A percentile compares a stretch with the other conserved stretches of the same genome.
phyloP scores from a whole-genome alignment of 1,139 yeast genomes.

The Schwanniomyces etchellsii region DNA sequence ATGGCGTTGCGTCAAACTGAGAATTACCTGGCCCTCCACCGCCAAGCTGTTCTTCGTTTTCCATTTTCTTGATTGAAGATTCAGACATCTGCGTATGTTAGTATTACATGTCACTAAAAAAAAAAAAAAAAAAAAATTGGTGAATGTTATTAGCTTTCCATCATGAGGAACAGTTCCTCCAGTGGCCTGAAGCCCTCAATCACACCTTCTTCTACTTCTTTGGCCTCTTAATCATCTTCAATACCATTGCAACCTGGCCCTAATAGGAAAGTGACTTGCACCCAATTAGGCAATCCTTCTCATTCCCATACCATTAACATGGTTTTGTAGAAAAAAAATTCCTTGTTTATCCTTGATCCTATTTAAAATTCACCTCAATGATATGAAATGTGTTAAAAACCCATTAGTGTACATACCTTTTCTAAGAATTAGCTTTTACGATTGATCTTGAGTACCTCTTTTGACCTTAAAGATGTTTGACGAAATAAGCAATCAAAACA shows the following conservation, averaged over 20 bases:
- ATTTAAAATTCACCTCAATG: no score
- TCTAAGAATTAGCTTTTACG: no score
- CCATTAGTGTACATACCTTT: no score
- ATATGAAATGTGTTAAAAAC: no score
- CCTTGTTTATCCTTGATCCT: no score
- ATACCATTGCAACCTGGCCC: no score
- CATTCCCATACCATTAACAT: slow-evolving; percentile 3
- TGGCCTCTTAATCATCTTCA: no score
- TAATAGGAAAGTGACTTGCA: slow-evolving; percentile 19
- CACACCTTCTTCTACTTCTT: no score
- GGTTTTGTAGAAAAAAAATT: not conserved
- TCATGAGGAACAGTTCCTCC: no score
- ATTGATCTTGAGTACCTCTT: no score
- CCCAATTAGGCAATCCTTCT: slow-evolving; percentile 23
- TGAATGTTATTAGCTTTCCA: slow-evolving; percentile 1
- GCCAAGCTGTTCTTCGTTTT: slow-evolving; percentile 30
- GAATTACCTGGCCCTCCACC: slow-evolving; percentile 15
- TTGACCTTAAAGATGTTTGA: slow-evolving; percentile 2
- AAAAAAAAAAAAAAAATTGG: slow-evolving; percentile 3
- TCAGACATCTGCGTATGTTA: slow-evolving; percentile 29
- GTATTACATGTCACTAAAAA: no score
- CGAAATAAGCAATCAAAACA: slow-evolving; percentile 10
- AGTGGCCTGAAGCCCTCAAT: no score
- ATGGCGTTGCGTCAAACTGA: slow-evolving; percentile 12
- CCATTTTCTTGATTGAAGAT: slow-evolving; percentile 36